Conservation (phyloP, 192 early-diverging fungal genomes). For the Martensiomyces pterosporus region DNA sequence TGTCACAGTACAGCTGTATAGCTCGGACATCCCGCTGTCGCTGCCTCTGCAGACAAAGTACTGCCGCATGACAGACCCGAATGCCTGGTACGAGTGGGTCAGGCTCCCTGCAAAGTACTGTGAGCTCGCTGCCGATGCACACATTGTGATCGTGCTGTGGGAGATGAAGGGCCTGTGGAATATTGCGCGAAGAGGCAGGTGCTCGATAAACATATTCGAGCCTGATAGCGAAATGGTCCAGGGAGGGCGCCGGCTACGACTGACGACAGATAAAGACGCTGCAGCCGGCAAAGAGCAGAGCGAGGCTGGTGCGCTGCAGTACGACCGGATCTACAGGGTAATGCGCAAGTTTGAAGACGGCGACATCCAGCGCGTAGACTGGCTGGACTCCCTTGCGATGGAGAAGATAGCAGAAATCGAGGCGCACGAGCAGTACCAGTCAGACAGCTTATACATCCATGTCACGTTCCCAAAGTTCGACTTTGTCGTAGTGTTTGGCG, state of each 20-base stretch:
- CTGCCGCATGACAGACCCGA: conserved; percentile 4
- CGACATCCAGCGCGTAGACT: conserved; percentile 80
- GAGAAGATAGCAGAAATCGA: conserved; percentile 83
- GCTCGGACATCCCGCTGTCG: conserved; percentile 36
- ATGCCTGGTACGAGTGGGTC: conserved; percentile 90
- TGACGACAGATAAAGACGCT: conserved; percentile 49
- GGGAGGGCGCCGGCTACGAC: conserved; percentile 74
- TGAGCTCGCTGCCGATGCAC: conserved; percentile 71
- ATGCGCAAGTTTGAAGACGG: conserved; percentile 83
- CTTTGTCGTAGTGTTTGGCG: conserved; percentile 92
- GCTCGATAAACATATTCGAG: conserved; percentile 78
- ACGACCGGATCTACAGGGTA: conserved; percentile 80
- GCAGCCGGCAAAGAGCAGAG: conserved; percentile 53
- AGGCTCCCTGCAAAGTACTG: conserved; percentile 80
- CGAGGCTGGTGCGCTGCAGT: conserved; percentile 50
- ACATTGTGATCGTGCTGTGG: conserved; percentile 76
- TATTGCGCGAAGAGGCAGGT: conserved; percentile 68
- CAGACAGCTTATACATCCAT: conserved; percentile 67
- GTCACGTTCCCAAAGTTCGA: conserved; percentile 93
- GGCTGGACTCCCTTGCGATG: conserved; percentile 90
- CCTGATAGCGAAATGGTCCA: conserved; percentile 79
- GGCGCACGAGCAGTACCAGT: conserved; percentile 49
- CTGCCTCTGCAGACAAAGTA: conserved; percentile 48
- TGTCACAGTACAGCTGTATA: conserved; percentile 44
- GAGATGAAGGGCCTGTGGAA: conserved; percentile 72